phyloP scores from a whole-genome alignment of 257 asterid genomes.

The Anisodus tanguticus region DNA sequence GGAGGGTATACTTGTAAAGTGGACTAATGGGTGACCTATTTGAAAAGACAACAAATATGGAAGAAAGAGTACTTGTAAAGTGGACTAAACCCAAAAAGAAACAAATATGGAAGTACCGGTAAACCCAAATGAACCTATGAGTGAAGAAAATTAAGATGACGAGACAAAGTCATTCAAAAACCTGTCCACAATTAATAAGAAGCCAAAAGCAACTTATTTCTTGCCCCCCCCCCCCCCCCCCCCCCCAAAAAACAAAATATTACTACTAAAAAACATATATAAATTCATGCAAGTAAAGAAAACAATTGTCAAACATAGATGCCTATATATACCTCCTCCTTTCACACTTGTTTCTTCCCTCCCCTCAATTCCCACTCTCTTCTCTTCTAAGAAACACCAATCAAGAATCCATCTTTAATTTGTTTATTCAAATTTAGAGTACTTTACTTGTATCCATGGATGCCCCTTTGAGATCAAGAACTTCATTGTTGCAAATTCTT shows the following conservation, averaged over 20 bases:
- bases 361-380: slow-evolving; percentile 33
- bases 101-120: neutral
- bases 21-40: slow-evolving; percentile 38
- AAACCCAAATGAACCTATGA: slow-evolving; percentile 30
- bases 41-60: slow-evolving; percentile 38
- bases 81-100: slow-evolving; percentile 44
- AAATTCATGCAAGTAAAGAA: slow-evolving; percentile 48
- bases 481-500: slow-evolving; percentile 14
- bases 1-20: slow-evolving; percentile 34
- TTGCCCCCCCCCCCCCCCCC: no score
- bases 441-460: neutral
- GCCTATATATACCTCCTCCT: slow-evolving; percentile 29
- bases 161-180: slow-evolving; percentile 34
- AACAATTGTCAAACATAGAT: slow-evolving; percentile 39
- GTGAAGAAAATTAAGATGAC: slow-evolving; percentile 25
- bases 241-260: slow-evolving; percentile 29
- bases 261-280: slow-evolving; percentile 26
- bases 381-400: neutral
- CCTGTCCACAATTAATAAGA: slow-evolving; percentile 22
- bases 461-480: slow-evolving; percentile 13
- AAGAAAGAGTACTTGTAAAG: slow-evolving; percentile 43
- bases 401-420: neutral
- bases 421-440: neutral
- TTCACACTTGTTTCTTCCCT: slow-evolving; percentile 31
- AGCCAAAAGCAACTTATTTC: slow-evolving; percentile 12